Evolutionary conservation across 78 protist genomes (phyloP).

Genomic region (Tieghemostelium lacteum): DNA sequence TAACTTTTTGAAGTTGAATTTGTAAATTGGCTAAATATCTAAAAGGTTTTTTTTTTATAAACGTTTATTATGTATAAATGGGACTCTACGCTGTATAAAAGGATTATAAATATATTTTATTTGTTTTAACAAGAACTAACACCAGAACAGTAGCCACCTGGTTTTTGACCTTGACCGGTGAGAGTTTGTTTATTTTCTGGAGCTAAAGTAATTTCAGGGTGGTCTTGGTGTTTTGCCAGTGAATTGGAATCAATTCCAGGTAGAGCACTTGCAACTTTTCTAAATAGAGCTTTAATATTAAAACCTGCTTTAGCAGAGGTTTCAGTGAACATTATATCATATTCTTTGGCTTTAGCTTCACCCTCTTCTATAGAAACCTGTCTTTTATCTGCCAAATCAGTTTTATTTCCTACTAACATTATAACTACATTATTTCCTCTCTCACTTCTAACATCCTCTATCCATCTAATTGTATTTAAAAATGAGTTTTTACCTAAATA

Average conservation of each 20-base stretch:
- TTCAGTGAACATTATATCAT: slow-evolving; percentile 94
- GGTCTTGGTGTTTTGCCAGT: slow-evolving; percentile 39
- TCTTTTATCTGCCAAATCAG: slow-evolving; percentile 94
- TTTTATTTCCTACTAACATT: slow-evolving; percentile 97
- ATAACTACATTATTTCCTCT: slow-evolving; percentile 96
- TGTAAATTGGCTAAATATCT: too few species aligned
- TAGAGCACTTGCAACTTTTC: slow-evolving; percentile 85
- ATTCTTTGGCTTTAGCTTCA: slow-evolving; percentile 94
- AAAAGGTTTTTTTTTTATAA: too few species aligned
- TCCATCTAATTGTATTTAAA: slow-evolving; percentile 91
- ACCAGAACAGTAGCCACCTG: too few species aligned
- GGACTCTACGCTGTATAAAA: too few species aligned
- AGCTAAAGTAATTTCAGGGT: background rate
- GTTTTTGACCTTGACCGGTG: background rate
- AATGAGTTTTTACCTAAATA: slow-evolving; percentile 88
- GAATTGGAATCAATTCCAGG: slow-evolving; percentile 79
- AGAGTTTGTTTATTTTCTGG: background rate
- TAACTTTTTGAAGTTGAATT: too few species aligned
- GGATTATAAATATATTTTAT: too few species aligned
- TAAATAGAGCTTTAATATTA: slow-evolving; percentile 92
- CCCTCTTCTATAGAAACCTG: slow-evolving; percentile 96
- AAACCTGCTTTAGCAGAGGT: slow-evolving; percentile 96
- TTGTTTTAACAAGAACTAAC: too few species aligned
- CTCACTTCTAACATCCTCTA: slow-evolving; percentile 96
- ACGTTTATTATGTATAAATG: too few species aligned